phyloP scores from a whole-genome alignment of 2,329 filamentous ascomycete species.

The Paecilomyces formosus region DNA sequence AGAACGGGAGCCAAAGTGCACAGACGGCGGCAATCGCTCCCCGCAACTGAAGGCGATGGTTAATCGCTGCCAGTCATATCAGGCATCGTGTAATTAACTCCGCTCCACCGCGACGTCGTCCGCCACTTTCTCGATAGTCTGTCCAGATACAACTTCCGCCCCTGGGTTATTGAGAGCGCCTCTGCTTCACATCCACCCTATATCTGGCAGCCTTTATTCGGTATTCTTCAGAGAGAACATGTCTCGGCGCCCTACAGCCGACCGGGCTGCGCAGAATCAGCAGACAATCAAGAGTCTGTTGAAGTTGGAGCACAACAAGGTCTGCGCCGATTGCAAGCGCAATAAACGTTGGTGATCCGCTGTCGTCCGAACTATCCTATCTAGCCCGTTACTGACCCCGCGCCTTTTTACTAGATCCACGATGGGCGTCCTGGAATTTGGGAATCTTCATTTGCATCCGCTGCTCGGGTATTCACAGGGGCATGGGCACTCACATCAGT shows the following conservation, averaged over 20 bases:
- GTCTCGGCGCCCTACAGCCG: conserved; percentile 57
- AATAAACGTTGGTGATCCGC: conserved; percentile 72
- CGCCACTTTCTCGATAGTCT: conserved; percentile 22
- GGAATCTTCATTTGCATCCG: conserved; percentile 97
- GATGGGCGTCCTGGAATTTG: conserved; percentile 99
- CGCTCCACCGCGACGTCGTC: conserved; percentile 1
- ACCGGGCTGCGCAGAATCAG: conserved; percentile 87
- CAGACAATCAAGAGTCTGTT: conserved; percentile 88
- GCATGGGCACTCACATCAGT: conserved; percentile 98
- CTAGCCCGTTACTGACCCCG: not conserved
- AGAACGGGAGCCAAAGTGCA: conserved; percentile 7
- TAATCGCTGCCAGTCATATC: conserved; percentile 10
- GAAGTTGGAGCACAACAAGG: conserved; percentile 92
- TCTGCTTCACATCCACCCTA: not conserved
- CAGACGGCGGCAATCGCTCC: conserved; percentile 12
- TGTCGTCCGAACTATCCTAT: conserved; percentile 4
- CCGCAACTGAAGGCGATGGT: conserved; percentile 11
- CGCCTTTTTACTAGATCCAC: conserved; percentile 59
- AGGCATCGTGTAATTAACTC: conserved; percentile 10
- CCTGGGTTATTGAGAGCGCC: conserved; percentile 3
- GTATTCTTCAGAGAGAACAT: conserved; percentile 13
- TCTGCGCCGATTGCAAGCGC: conserved; percentile 95
- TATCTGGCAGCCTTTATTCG: not conserved
- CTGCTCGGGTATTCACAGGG: conserved; percentile 95
- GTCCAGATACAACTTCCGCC: conserved; percentile 14